Evolutionary conservation across 2,329 filamentous ascomycete genomes (phyloP), one percentile per base, ranked within the genome.

Genomic region (Fusarium palustre): DNA sequence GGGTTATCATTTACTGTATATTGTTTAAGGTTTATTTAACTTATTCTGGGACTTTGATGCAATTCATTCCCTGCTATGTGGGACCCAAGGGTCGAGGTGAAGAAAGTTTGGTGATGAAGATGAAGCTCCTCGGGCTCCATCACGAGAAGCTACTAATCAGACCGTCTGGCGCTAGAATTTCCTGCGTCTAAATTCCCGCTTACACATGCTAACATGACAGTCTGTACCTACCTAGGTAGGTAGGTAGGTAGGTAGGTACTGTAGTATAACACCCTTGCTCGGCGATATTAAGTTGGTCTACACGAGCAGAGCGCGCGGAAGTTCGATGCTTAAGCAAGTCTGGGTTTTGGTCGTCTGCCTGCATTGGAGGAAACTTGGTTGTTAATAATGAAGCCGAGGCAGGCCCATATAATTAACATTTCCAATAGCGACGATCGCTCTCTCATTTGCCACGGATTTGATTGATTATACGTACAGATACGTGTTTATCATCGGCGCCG

Each of bases 401-500:
- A 59, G 59, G 11, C 41, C 59, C 66, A 62, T 66, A 59, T 53
- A 52, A 57, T 69, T 50, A 43, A 62, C 20, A 48, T 57, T 41
- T 30, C 13, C 18, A 33, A 38, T 47, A 30, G 56, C 12, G 66
- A 52, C 43, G 52, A 69, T 69, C 66, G 16, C 28, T 52, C 24
- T 39, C 22, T 54, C 46, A 38, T 50, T 61, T 41, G 60, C 65
- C 55, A 56, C 55, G 46, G 61, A 43, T 49, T 47, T 66, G 47
- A 33, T 25, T 39, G 46, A 52, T n/a, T n/a, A n/a, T n/a, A 47
- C 28, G 28, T 28, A 28, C 4, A 28, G 12, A 24, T 42, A 42
- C 8, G 15, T 30, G 39, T 59, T 57, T 69, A 55, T 42, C 42
- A 69, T 70, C 66, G 66, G 66, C 46, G 66, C 65, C 65, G 66